phyloP scores from a whole-genome alignment of 2,329 filamentous ascomycete genomes.

The Aspergillus cejpii region DNA sequence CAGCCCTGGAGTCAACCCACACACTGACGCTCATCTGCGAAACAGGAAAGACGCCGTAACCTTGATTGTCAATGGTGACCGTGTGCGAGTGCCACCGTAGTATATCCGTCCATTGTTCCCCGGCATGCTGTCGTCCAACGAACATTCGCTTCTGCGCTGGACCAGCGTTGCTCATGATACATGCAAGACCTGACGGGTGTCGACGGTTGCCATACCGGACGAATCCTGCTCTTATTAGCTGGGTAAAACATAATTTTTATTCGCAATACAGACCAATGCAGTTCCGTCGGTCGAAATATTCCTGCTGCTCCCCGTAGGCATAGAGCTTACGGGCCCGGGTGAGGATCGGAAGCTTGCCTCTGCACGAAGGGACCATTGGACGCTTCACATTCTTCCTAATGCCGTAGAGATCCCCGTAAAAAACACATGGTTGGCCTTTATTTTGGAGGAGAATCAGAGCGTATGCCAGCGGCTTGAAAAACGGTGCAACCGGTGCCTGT shows the following conservation, averaged over 20 bases:
- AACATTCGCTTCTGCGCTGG: conserved; percentile 53
- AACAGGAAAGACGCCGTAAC: conserved; percentile 54
- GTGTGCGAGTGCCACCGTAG: conserved; percentile 49
- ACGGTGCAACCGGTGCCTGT: conserved; percentile 55
- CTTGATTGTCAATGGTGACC: conserved; percentile 53
- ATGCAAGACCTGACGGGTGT: conserved; percentile 49
- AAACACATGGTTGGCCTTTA: conserved; percentile 59
- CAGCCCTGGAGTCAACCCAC: conserved; percentile 54
- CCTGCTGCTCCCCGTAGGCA: conserved; percentile 58
- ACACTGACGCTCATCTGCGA: conserved; percentile 52
- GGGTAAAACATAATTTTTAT: background rate
- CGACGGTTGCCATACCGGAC: conserved; percentile 47
- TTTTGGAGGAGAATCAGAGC: conserved; percentile 61
- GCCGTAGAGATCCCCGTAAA: conserved; percentile 65
- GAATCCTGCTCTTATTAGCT: conserved; percentile 38
- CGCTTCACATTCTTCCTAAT: conserved; percentile 46
- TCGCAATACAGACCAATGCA: conserved; percentile 47
- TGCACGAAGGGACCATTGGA: conserved; percentile 49
- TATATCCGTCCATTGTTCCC: conserved; percentile 60
- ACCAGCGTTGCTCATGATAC: conserved; percentile 51
- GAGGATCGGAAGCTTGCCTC: conserved; percentile 52
- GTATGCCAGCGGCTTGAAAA: conserved; percentile 67
- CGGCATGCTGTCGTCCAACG: conserved; percentile 52
- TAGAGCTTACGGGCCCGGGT: conserved; percentile 58
- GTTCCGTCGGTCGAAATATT: conserved; percentile 56